These are phyloP conservation scores for Xylaria intraflava DNA, from an alignment of 495 filamentous ascomycete species.

Conservation along the genomic window DNA sequence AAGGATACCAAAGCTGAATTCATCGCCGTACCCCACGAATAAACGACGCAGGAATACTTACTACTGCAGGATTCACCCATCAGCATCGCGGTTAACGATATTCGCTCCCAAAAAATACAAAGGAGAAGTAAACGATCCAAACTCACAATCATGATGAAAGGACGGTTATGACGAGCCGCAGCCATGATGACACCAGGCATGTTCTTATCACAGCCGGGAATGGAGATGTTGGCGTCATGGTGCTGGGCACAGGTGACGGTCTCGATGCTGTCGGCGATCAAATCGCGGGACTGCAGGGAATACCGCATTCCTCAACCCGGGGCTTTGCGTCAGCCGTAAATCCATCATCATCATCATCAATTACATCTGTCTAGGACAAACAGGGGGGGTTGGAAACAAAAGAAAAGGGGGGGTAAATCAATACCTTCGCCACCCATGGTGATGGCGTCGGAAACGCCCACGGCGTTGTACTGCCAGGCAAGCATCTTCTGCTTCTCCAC, in stretches of 20 bases:
- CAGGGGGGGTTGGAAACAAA: conserved; percentile 1
- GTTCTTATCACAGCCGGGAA: conserved; percentile 97
- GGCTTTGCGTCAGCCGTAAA: conserved; percentile 16
- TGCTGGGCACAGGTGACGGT: conserved; percentile 81
- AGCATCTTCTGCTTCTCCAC: conserved; percentile 80
- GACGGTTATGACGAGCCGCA: conserved; percentile 82
- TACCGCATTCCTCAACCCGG: conserved; percentile 77
- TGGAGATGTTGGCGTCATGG: conserved; percentile 90
- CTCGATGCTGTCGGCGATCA: conserved; percentile 94
- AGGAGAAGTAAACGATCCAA: not conserved
- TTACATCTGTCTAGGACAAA: too few relatives aligned
- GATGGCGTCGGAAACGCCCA: conserved; percentile 89
- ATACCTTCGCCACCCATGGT: conserved; percentile 93
- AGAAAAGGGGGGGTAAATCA: not conserved
- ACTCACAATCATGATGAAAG: conserved; percentile 53
- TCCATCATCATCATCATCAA: too few relatives aligned
- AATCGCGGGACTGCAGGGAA: conserved; percentile 88
- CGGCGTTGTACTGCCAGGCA: conserved; percentile 89
- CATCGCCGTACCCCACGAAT: not conserved
- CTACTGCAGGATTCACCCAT: conserved; percentile 41
- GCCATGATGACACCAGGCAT: conserved; percentile 78
- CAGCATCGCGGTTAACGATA: conserved; percentile 43
- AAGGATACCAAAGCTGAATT: not conserved
- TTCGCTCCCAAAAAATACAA: not conserved
- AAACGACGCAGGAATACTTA: not conserved